Conservation (phyloP, 805 yeast genomes). For the Wickerhamiella nectarea region DNA sequence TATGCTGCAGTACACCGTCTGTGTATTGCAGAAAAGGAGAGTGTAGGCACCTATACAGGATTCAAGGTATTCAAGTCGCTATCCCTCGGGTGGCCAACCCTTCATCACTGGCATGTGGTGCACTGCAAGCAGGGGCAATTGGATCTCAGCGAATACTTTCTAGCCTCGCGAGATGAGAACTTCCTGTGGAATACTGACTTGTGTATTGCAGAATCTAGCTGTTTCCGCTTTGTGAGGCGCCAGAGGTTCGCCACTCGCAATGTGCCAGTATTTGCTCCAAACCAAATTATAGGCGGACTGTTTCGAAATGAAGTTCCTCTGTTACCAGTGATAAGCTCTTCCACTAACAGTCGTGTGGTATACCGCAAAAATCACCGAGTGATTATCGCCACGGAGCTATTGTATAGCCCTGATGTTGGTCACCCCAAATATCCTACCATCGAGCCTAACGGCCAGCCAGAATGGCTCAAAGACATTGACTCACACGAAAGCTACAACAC, state of each 20-base stretch:
- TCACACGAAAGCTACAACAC: conserved; percentile 39
- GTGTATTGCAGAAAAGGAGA: conserved; percentile 12
- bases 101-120: conserved; percentile 34
- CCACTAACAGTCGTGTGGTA: conserved; percentile 35
- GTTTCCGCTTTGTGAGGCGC: conserved; percentile 48
- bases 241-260: conserved; percentile 37
- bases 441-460: conserved; percentile 3
- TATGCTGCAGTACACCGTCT: conserved; percentile 4
- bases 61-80: conserved; percentile 40
- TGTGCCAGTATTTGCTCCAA: conserved; percentile 38
- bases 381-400: conserved; percentile 41
- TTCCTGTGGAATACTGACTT: conserved; percentile 14
- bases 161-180: conserved; percentile 12
- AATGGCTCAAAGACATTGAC: conserved; percentile 37
- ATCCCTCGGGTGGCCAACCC: conserved; percentile 31
- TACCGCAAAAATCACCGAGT: conserved; percentile 16
- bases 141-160: conserved; percentile 11
- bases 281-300: conserved; percentile 50
- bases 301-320: conserved; percentile 37
- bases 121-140: conserved; percentile 40
- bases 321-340: conserved; percentile 47
- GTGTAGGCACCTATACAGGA: conserved; percentile 36
- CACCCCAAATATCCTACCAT: conserved; percentile 22
- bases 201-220: conserved; percentile 23
- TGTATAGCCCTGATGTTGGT: conserved; percentile 37